Percentiles rank a stretch among this genome's conserved stretches.
phyloP scores from a whole-genome alignment of 148 eudicot genomes.

The Simmondsia chinensis region DNA sequence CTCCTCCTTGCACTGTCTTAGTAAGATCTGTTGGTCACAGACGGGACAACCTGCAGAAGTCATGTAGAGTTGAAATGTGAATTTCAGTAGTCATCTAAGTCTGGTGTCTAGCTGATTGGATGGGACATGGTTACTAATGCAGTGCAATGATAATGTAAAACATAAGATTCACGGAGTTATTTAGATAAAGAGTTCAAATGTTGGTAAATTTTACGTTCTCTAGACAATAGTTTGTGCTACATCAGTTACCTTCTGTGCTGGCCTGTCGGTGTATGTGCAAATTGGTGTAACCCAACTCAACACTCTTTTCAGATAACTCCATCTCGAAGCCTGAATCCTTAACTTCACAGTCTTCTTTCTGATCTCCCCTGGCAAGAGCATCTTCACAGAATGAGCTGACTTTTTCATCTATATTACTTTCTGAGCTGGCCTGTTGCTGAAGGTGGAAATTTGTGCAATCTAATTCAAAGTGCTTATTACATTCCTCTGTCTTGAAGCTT shows the following conservation, averaged over 20 bases:
- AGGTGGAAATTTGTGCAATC: too few relatives aligned
- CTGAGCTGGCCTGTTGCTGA: too few relatives aligned
- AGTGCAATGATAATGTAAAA: too few relatives aligned
- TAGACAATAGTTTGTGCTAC: too few relatives aligned
- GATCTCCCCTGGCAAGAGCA: neutral
- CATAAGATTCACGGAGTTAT: too few relatives aligned
- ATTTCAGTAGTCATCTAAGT: neutral
- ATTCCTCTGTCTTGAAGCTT: too few relatives aligned
- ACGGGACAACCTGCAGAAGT: conserved; percentile 16
- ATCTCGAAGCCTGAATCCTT: conserved; percentile 4
- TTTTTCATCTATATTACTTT: too few relatives aligned
- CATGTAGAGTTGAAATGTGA: neutral
- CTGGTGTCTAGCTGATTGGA: too few relatives aligned
- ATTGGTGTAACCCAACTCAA: conserved; percentile 1
- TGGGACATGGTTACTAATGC: too few relatives aligned
- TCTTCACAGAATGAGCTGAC: neutral
- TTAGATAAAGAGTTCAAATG: too few relatives aligned
- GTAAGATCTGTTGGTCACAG: neutral
- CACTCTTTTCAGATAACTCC: neutral
- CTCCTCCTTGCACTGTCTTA: conserved; percentile 7
- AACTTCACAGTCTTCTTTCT: conserved; percentile 5
- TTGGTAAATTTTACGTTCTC: too few relatives aligned
- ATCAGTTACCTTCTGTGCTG: conserved; percentile 23
- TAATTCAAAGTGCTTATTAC: too few relatives aligned
- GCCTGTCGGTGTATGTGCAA: conserved; percentile 11